These are phyloP conservation scores for Backusella tuberculispora DNA, from an alignment of 192 early-diverging fungal species.

Conservation along the genomic window DNA sequence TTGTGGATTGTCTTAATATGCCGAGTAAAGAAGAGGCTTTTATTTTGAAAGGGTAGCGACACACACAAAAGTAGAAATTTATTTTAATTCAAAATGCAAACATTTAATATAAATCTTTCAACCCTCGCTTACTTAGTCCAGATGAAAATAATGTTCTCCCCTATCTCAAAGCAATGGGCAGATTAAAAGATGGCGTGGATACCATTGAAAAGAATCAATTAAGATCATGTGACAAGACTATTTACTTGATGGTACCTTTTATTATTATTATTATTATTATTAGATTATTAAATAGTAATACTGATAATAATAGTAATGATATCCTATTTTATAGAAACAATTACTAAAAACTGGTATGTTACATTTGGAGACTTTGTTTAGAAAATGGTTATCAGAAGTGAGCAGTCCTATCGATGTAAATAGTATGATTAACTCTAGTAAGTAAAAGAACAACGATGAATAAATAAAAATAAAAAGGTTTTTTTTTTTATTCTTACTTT, in stretches of 20 bases:
- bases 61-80: not conserved
- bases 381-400: constrained; percentile 48
- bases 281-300: no score
- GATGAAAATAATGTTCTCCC: constrained; percentile 55
- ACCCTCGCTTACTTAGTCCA: constrained; percentile 42
- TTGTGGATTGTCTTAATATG: constrained; percentile 71
- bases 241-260: constrained; percentile 44
- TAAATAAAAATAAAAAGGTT: no score
- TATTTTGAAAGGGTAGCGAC: constrained; percentile 64
- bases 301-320: no score
- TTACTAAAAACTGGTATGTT: constrained; percentile 55
- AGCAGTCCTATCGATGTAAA: constrained; percentile 49
- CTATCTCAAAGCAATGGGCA: constrained; percentile 64
- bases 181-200: constrained; percentile 54
- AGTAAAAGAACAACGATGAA: not conserved
- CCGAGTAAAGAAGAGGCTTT: constrained; percentile 66
- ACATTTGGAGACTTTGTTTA: constrained; percentile 61
- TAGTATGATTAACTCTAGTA: constrained; percentile 31
- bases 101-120: constrained; percentile 2
- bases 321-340: constrained; percentile 41
- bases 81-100: not conserved
- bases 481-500: not conserved
- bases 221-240: constrained; percentile 49
- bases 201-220: constrained; percentile 39
- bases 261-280: no score